These are phyloP conservation scores for Radiomyces spectabilis DNA, from an alignment of 192 early-diverging fungal species.

Conservation along the genomic window DNA sequence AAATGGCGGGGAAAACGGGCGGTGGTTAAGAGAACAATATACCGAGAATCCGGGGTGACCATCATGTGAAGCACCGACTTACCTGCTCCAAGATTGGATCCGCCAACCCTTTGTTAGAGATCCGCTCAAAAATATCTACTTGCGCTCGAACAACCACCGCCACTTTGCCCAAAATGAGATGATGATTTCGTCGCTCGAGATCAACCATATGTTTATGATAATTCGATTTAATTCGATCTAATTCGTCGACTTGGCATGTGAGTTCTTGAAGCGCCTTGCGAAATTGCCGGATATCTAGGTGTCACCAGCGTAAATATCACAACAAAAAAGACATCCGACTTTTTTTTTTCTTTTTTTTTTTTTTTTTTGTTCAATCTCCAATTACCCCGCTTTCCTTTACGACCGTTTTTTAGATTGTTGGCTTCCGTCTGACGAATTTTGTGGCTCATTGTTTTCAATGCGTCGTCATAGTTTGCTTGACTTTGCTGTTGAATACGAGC, in stretches of 20 bases:
- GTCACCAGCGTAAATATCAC: not conserved
- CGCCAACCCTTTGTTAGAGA: slow-evolving; percentile 39
- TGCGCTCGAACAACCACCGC: slow-evolving; percentile 36
- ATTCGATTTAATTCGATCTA: slow-evolving; percentile 35
- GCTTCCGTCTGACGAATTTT: slow-evolving; percentile 43
- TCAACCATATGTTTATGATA: slow-evolving; percentile 38
- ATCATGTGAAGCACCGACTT: too few relatives aligned
- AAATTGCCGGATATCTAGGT: slow-evolving; percentile 33
- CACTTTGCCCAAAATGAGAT: slow-evolving; percentile 36
- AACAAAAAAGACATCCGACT: too few relatives aligned
- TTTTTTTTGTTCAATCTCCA: too few relatives aligned
- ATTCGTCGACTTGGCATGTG: slow-evolving; percentile 40
- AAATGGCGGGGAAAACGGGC: not conserved
- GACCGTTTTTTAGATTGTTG: slow-evolving; percentile 30
- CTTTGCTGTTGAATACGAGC: slow-evolving; percentile 12
- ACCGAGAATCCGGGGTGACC: too few relatives aligned
- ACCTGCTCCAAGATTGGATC: slow-evolving; percentile 39
- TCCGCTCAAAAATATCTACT: slow-evolving; percentile 40
- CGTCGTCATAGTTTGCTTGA: slow-evolving; percentile 36
- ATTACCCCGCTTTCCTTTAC: slow-evolving; percentile 35
- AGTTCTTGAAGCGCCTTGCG: slow-evolving; percentile 31
- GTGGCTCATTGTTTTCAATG: slow-evolving; percentile 34
- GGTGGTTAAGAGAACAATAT: too few relatives aligned
- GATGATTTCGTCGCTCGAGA: slow-evolving; percentile 34
- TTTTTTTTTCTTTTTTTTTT: too few relatives aligned